A percentile compares a stretch with the other conserved stretches of the same genome.
phyloP scores from a whole-genome alignment of 108 stramenopile genomes.

The Mayamaea pseudoterrestris region DNA sequence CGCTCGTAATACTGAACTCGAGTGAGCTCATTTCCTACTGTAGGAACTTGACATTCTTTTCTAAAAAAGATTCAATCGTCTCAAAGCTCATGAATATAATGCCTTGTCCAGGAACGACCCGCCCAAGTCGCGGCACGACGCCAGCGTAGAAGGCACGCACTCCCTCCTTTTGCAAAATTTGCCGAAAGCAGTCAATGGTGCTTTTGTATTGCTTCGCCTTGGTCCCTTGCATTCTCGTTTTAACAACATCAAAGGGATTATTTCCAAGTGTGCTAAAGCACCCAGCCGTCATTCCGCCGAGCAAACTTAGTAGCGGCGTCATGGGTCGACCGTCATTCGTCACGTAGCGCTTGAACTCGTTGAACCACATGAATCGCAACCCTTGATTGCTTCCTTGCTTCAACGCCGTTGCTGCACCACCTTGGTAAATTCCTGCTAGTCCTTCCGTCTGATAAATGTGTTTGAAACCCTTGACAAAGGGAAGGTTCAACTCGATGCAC shows the following conservation, averaged over 20 bases:
- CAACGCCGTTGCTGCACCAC: slow-evolving; percentile 83
- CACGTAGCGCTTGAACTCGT: slow-evolving; percentile 84
- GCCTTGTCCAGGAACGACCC: slow-evolving; percentile 96
- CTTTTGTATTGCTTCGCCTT: slow-evolving; percentile 71
- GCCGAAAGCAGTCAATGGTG: slow-evolving; percentile 86
- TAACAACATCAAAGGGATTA: slow-evolving; percentile 97
- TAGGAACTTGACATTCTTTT: slow-evolving; percentile 42
- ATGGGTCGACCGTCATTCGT: slow-evolving; percentile 64
- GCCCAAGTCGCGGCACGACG: slow-evolving; percentile 80
- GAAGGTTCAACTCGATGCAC: slow-evolving; percentile 85
- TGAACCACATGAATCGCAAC: slow-evolving; percentile 96
- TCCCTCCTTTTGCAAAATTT: slow-evolving; percentile 86
- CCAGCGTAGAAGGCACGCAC: slow-evolving; percentile 87
- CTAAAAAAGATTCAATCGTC: slow-evolving; percentile 65
- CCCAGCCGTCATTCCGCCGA: slow-evolving; percentile 96
- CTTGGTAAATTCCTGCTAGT: slow-evolving; percentile 91
- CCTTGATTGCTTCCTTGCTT: slow-evolving; percentile 98
- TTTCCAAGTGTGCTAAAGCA: slow-evolving; percentile 94
- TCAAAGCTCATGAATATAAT: slow-evolving; percentile 97
- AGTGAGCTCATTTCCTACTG: too few species aligned
- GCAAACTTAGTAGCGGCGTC: slow-evolving; percentile 70
- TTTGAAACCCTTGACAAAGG: slow-evolving; percentile 72
- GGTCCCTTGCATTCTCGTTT: slow-evolving; percentile 96
- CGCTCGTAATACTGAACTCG: too few species aligned
- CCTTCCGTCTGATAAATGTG: slow-evolving; percentile 83